Conservation (phyloP, 257 asterid species). For the Phtheirospermum japonicum region DNA sequence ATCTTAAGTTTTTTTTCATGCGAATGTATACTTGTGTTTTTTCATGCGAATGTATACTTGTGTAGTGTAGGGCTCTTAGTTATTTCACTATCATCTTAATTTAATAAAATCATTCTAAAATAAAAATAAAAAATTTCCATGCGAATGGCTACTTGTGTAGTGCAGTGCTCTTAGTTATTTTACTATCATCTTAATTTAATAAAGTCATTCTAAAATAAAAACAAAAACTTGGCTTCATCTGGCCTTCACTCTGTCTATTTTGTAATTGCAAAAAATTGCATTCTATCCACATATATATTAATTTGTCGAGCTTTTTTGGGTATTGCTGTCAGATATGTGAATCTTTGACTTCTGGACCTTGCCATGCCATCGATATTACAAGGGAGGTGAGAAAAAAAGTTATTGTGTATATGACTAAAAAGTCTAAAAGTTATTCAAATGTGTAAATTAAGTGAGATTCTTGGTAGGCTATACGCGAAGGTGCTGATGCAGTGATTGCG, state of each 20-base stretch:
- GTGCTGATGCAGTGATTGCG: slow-evolving; percentile 91
- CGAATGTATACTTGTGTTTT: not conserved
- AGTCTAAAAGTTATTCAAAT: slow-evolving; percentile 18
- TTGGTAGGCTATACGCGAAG: slow-evolving; percentile 85
- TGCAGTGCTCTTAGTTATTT: not conserved
- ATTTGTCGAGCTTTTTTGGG: not conserved
- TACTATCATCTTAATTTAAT: not conserved
- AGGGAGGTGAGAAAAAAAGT: slow-evolving; percentile 60
- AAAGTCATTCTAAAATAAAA: too few species aligned
- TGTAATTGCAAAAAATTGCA: not conserved
- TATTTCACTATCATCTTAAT: not conserved
- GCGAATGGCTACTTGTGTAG: too few species aligned
- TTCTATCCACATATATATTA: slow-evolving; percentile 8
- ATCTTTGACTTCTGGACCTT: slow-evolving; percentile 85
- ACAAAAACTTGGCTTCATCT: not conserved
- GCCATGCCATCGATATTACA: slow-evolving; percentile 79
- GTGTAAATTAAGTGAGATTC: slow-evolving; percentile 27
- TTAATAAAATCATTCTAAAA: too few species aligned
- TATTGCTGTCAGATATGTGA: slow-evolving; percentile 66
- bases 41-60: too few species aligned
- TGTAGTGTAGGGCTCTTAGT: too few species aligned
- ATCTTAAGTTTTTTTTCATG: not conserved
- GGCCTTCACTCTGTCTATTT: slow-evolving; percentile 11
- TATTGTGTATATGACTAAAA: slow-evolving; percentile 9
- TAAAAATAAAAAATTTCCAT: too few species aligned